Percentiles rank a stretch among this genome's conserved stretches.
Conservation (phyloP, 345 rosid genomes). For the Fremontodendron californicum region DNA sequence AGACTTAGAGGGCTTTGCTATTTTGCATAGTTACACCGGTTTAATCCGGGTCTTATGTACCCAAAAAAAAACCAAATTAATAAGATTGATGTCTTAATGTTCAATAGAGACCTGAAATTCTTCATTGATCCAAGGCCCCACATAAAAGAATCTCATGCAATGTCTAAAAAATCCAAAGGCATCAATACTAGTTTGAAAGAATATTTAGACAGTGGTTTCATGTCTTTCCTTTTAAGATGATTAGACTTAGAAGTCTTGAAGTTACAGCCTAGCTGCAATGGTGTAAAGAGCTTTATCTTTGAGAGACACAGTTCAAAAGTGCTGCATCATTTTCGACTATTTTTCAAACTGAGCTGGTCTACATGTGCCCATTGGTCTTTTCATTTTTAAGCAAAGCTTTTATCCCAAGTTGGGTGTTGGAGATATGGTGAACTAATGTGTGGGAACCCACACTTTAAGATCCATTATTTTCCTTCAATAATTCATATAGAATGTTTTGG, state of each 20-base stretch:
- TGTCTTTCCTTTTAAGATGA: neutral
- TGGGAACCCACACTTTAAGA: slow-evolving; percentile 24
- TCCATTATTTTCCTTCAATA: slow-evolving; percentile 22
- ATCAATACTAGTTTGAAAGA: slow-evolving; percentile 12
- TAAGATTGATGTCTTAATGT: neutral
- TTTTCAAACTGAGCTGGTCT: slow-evolving; percentile 20
- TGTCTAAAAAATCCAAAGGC: neutral
- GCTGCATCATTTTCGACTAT: slow-evolving; percentile 2
- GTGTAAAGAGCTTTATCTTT: neutral
- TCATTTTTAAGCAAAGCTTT: neutral
- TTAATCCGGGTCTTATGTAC: too few relatives aligned
- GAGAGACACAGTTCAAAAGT: neutral
- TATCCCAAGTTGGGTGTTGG: slow-evolving; percentile 10
- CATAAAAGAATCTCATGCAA: neutral
- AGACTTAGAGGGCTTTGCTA: too few relatives aligned
- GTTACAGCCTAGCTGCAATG: neutral
- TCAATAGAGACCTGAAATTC: neutral
- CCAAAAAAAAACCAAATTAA: too few relatives aligned
- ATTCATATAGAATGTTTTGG: slow-evolving; percentile 14
- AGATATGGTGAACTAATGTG: slow-evolving; percentile 15
- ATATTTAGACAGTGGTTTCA: neutral
- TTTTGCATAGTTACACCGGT: too few relatives aligned
- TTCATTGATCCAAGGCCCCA: neutral
- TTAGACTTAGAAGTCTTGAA: neutral
- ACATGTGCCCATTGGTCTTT: slow-evolving; percentile 20